These are phyloP conservation scores for Acacia confusa DNA, from an alignment of 306 rosid genomes.

Conservation along the genomic window DNA sequence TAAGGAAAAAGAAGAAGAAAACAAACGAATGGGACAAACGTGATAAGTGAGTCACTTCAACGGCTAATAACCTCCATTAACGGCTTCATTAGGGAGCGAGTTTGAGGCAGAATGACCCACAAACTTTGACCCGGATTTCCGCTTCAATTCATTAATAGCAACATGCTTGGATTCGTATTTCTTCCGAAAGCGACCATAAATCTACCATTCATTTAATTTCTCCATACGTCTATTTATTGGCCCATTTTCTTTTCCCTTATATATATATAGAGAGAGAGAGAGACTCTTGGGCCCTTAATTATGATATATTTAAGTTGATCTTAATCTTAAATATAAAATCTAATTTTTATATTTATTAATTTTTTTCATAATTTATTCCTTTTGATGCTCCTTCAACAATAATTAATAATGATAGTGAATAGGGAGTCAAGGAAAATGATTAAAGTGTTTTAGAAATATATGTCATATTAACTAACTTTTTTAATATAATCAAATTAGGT, in stretches of 20 bases:
- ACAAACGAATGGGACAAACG: background rate
- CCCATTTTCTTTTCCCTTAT: background rate
- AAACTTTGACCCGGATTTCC: constrained; percentile 9
- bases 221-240: background rate
- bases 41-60: background rate
- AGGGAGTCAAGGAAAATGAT: too few relatives aligned
- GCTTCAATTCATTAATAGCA: background rate
- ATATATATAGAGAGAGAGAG: too few relatives aligned
- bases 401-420: too few relatives aligned
- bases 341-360: too few relatives aligned
- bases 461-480: too few relatives aligned
- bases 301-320: too few relatives aligned
- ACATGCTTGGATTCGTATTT: background rate
- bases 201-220: background rate
- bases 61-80: constrained; percentile 29
- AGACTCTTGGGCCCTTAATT: too few relatives aligned
- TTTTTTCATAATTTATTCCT: too few relatives aligned
- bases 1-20: background rate
- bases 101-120: background rate
- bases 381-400: too few relatives aligned
- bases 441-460: too few relatives aligned
- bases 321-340: too few relatives aligned
- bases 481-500: too few relatives aligned
- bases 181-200: background rate
- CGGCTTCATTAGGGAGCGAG: background rate